These are phyloP conservation scores for Colletotrichum scovillei DNA, from an alignment of 2,329 filamentous ascomycete species.

Conservation along the genomic window DNA sequence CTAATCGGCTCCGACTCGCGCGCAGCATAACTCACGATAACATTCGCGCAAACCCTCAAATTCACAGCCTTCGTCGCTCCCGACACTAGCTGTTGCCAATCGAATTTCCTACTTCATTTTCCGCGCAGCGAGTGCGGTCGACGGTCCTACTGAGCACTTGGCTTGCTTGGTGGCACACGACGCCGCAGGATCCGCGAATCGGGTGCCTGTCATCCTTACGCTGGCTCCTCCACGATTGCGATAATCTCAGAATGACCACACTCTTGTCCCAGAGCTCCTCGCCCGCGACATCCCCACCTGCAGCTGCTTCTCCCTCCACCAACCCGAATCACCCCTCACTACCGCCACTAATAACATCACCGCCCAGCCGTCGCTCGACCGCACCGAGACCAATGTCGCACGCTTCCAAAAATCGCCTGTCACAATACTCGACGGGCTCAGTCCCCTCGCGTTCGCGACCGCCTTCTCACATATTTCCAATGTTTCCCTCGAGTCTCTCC, in stretches of 20 bases:
- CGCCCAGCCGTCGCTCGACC: constrained; percentile 68
- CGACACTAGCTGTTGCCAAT: not conserved
- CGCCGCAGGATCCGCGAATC: constrained; percentile 33
- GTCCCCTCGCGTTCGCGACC: constrained; percentile 79
- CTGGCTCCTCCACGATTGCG: constrained; percentile 38
- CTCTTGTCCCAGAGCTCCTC: constrained; percentile 69
- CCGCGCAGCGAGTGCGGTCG: not conserved
- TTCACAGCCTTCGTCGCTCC: not conserved
- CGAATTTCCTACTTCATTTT: not conserved
- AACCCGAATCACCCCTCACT: constrained; percentile 66
- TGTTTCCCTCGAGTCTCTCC: constrained; percentile 85
- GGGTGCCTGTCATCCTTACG: constrained; percentile 41
- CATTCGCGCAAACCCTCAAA: constrained; percentile 20
- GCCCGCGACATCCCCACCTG: constrained; percentile 64
- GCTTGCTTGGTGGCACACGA: constrained; percentile 29
- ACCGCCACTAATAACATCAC: constrained; percentile 68
- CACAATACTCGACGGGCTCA: constrained; percentile 83
- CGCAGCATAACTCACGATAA: constrained; percentile 31
- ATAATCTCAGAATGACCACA: constrained; percentile 54
- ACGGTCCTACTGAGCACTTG: constrained; percentile 4
- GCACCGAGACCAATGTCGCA: constrained; percentile 78
- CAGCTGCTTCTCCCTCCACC: constrained; percentile 54
- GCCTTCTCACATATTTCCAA: constrained; percentile 82
- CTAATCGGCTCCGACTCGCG: not conserved
- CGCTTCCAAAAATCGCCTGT: constrained; percentile 83